Evolutionary conservation across 192 early-diverging fungal species (phyloP).

Genomic region (Haplosporangium gracile): DNA sequence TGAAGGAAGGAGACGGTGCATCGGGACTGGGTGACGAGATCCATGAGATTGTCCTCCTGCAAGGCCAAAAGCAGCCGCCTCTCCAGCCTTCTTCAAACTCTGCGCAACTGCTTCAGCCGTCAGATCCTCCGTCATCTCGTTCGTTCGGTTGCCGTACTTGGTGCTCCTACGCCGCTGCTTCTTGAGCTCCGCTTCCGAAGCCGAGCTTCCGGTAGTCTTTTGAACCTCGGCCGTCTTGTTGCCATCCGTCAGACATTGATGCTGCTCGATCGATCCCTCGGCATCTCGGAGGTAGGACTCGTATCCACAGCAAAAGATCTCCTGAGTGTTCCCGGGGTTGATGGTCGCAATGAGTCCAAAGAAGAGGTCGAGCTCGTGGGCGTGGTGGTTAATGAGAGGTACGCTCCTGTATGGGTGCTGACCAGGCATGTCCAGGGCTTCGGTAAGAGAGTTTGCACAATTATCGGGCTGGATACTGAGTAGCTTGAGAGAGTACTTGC

Average conservation of each 20-base stretch:
- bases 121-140: constrained; percentile 26
- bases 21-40: constrained; percentile 17
- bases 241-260: constrained; percentile 57
- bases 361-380: constrained; percentile 69
- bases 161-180: constrained; percentile 60
- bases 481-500: constrained; percentile 80
- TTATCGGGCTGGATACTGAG: constrained; percentile 76
- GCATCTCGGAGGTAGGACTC: constrained; percentile 68
- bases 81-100: constrained; percentile 20
- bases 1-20: constrained; percentile 64
- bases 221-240: constrained; percentile 4
- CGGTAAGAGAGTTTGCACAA: constrained; percentile 45
- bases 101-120: constrained; percentile 4
- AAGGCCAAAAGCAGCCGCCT: background rate
- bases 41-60: background rate
- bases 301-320: constrained; percentile 66
- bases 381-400: constrained; percentile 65
- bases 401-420: constrained; percentile 16
- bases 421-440: constrained; percentile 1
- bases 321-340: constrained; percentile 59
- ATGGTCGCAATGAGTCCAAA: constrained; percentile 66
- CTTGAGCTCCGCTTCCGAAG: constrained; percentile 48
- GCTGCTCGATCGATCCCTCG: constrained; percentile 59
- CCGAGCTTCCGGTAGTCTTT: background rate
- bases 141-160: constrained; percentile 63